Base-by-base conservation (phyloP, 2,329 filamentous ascomycete species). In the Neonectria punicea region DNA sequence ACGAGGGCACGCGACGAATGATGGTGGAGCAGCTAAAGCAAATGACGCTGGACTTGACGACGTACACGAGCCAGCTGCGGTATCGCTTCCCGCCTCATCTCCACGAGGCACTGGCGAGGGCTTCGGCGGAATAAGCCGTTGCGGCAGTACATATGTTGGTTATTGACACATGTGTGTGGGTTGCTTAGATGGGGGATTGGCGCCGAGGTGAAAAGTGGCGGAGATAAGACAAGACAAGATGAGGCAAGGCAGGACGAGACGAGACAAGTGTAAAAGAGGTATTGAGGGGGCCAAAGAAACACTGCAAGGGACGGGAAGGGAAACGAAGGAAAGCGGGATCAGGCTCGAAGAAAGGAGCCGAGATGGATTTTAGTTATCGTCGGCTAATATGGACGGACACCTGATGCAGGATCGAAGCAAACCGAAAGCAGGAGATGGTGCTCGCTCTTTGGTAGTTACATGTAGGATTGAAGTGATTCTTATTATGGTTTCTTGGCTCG, bases 61-160 rank as follows among this genome's bases (percentile, higher is more conserved):
- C 96, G 14, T 98, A 97, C 83, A 95, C 94, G 16, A 95, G 94
- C 61, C 89, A 97, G 85, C 89, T 98, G 76, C 90, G 93, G 76
- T 98, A 97, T 81, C 90, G 96, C 75, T 87, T 98, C 81, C 93
- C 93, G 55, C 92, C 93, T 41, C 88, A 92, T 75, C 86, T 98
- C 60, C 95, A 97, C 80, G 95, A 98, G 83, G 92, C 92, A 68
- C 83, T 98, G 75, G 94, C 94, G 53, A 88, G 91, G 76, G 93
- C 93, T 44, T 93, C 92, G 54, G 90, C 91, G 49, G 92, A 94
- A 74, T 74, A 63, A 66, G 49, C 25, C 16, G 32, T 36, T 1
- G n/a, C 30, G 18, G 34, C 5, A 30, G 30, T 47, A 25, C 32
- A 14, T 53, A 39, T 39, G 67, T 53, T 66, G 59, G 57, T 60